Evolutionary conservation across 345 rosid genomes (phyloP).

Genomic region (Euphorbia lathyris): DNA sequence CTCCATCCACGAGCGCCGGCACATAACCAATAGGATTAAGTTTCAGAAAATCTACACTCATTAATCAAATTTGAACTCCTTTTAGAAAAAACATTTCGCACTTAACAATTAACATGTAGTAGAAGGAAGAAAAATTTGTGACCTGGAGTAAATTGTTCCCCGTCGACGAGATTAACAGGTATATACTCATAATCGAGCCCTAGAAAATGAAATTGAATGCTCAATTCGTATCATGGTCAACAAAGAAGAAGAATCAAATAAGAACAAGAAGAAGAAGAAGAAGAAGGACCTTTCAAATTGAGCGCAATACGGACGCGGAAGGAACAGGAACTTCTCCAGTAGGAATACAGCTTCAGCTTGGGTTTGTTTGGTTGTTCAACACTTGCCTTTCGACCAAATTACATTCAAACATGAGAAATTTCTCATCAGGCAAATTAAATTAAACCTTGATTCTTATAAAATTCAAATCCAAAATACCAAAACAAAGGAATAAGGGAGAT

Average conservation of each 20-base stretch:
- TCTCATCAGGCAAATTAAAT: too few species aligned
- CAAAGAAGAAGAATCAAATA: too few species aligned
- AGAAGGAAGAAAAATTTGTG: background rate
- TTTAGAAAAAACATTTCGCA: background rate
- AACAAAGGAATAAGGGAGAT: too few species aligned
- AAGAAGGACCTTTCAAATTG: conserved; percentile 60
- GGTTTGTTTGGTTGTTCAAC: background rate
- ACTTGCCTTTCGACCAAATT: background rate
- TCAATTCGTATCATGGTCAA: background rate
- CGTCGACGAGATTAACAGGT: conserved; percentile 51
- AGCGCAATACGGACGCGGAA: conserved; percentile 76
- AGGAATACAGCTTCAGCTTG: conserved; percentile 52
- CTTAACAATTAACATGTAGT: background rate
- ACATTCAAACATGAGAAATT: too few species aligned
- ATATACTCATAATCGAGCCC: conserved; percentile 66
- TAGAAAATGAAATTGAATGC: conserved; percentile 19
- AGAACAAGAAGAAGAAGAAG: too few species aligned
- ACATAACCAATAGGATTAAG: conserved; percentile 81
- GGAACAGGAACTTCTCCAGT: conserved; percentile 78
- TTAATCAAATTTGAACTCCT: background rate
- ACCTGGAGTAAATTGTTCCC: conserved; percentile 71
- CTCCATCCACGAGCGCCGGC: conserved; percentile 75
- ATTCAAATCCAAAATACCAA: background rate
- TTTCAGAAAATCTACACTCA: conserved; percentile 53
- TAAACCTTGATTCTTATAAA: background rate